Evolutionary conservation across 2,329 filamentous ascomycete genomes (phyloP), one percentile per base, ranked within the genome.

Genomic region (Clarireedia hainanense): DNA sequence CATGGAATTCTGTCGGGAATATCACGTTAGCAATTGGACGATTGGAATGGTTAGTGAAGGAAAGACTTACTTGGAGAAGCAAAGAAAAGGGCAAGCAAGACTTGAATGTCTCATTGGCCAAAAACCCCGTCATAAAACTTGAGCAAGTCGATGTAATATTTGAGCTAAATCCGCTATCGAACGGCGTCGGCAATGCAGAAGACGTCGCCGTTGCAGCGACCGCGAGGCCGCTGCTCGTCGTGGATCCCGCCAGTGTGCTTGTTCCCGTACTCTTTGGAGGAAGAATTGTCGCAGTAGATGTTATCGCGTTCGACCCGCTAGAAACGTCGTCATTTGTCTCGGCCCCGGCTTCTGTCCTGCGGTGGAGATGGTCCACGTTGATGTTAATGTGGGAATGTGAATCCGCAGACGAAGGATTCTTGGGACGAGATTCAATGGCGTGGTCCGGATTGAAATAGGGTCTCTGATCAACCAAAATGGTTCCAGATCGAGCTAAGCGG

Each of bases 31-130:
- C 5, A 42, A 42, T 20, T 9, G 14, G 23, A 9, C 5, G 39
- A 26, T 39, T 42, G 15, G 17, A 9, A n/a, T 7, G 30, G 34
- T 14, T n/a, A 20, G n/a, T 7, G 23, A 50, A 23, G 34, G 2
- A 20, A 15, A 30, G 5, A 17, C 80, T 67, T 73, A 89, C 88
- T 75, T 88, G 83, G 9, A 97, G 76, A 61, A 97, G 80, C 64
- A 96, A 77, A 1, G 91, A 96, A 56, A 96, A 76, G 0, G 92
- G 89, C 62, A 91, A 83, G 73, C 92, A 97, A 51, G 78, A 26
- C 52, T 65, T 63, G 57, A 70, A 70, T 17, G 61, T 65, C 7
- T 51, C 51, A 52, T 65, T 64, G 14, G 53, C 42, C 36, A 69
- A 64, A 59, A 70, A 67, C 23, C 39, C 50, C 40, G 37, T 59